Evolutionary conservation across 129 eudicot species (phyloP).

Genomic region (Artemisia tridentata): DNA sequence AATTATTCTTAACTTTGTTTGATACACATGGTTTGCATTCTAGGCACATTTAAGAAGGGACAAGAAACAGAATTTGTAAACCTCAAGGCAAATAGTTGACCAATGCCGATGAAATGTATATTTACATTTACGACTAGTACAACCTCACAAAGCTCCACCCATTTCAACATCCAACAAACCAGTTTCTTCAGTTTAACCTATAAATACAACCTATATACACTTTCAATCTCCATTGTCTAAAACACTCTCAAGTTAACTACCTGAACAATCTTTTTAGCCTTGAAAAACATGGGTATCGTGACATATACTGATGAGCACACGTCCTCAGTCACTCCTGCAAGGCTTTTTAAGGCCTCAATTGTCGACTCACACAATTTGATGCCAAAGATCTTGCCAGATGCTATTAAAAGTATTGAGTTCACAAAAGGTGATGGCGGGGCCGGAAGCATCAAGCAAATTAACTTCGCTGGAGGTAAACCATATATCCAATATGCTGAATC

Average conservation of each 20-base stretch:
- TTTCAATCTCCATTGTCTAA: constrained; percentile 1
- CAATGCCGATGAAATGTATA: not conserved
- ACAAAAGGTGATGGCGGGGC: constrained; percentile 45
- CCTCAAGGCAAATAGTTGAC: too few species aligned
- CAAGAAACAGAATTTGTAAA: constrained; percentile 24
- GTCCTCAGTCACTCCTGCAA: constrained; percentile 29
- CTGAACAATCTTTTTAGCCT: constrained; percentile 1
- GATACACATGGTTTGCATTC: constrained; percentile 6
- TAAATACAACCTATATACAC: constrained; percentile 22
- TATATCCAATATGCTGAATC: not conserved
- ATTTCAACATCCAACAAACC: not conserved
- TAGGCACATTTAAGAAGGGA: constrained; percentile 13
- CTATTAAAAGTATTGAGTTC: constrained; percentile 14
- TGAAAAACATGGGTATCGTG: constrained; percentile 34
- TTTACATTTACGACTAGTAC: constrained; percentile 11
- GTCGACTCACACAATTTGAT: constrained; percentile 47
- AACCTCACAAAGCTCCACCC: not conserved
- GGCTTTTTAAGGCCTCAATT: constrained; percentile 48
- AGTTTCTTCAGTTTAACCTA: constrained; percentile 15
- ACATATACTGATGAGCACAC: constrained; percentile 43
- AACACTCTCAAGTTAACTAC: constrained; percentile 1
- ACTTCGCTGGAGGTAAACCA: constrained; percentile 30
- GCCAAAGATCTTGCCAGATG: constrained; percentile 46
- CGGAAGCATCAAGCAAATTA: constrained; percentile 49
- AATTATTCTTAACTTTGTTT: constrained; percentile 24